Evolutionary conservation across 441 rosid species (phyloP).

Genomic region (Capsella rubella): DNA sequence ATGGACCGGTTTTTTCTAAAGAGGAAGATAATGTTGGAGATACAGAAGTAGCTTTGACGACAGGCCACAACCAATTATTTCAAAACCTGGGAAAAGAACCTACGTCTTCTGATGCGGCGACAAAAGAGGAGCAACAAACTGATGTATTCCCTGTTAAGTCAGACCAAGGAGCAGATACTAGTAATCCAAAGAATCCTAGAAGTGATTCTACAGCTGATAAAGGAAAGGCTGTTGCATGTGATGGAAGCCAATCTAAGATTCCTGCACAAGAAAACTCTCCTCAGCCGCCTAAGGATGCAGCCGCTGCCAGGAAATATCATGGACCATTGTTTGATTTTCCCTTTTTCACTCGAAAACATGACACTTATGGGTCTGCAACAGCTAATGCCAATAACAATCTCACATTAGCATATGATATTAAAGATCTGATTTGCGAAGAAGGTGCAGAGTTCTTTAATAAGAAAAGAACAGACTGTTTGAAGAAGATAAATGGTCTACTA

Average conservation of each 20-base stretch:
- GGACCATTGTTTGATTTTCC: conserved; percentile 99
- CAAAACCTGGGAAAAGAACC: conserved; percentile 61
- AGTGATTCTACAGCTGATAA: conserved; percentile 75
- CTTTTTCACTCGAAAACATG: conserved; percentile 96
- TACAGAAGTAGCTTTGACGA: conserved; percentile 65
- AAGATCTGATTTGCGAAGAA: conserved; percentile 94
- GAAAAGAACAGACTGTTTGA: conserved; percentile 84
- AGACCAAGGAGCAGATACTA: conserved; percentile 80
- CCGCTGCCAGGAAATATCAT: conserved; percentile 93
- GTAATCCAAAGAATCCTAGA: conserved; percentile 64
- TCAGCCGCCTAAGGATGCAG: conserved; percentile 75
- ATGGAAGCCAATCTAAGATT: conserved; percentile 72
- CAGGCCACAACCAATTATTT: conserved; percentile 55
- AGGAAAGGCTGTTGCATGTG: conserved; percentile 84
- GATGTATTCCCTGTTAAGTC: conserved; percentile 63
- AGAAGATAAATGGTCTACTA: conserved; percentile 83
- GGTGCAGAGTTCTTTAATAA: conserved; percentile 81
- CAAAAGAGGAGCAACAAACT: conserved; percentile 83
- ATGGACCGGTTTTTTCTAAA: conserved; percentile 58
- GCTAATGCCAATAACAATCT: conserved; percentile 84
- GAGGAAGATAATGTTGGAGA: conserved; percentile 70
- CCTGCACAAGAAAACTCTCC: conserved; percentile 67
- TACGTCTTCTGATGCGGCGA: conserved; percentile 48
- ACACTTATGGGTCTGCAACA: conserved; percentile 81
- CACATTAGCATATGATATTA: conserved; percentile 86